Evolutionary conservation across 2,329 filamentous ascomycete species (phyloP), one percentile per base, ranked within the genome.

Genomic region (Aspergillus aculeatinus): DNA sequence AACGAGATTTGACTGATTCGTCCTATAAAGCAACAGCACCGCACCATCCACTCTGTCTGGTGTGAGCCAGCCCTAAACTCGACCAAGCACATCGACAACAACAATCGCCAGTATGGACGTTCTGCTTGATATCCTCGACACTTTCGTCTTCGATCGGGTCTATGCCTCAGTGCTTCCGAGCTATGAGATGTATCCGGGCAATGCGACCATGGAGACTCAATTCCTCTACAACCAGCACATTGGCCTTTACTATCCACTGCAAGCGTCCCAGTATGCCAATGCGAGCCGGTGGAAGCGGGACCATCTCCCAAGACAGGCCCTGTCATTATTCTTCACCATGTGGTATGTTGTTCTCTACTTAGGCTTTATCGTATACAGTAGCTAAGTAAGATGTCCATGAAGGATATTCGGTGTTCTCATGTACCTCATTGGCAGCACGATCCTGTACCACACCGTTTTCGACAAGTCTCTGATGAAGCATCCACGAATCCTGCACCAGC

Each of bases 401-500:
- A 96, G 93, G 89, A 74, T 96, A 68, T 96, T 96, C 70, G 93
- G 92, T 55, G 76, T 92, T 39, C 63, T 91, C 51, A 81, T 95
- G 61, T 98, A 97, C 82, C 96, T 93, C 75, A 67, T 90, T 65
- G 92, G 91, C 73, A 90, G 92, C 16, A 83, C 87, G 3, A 80
- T 96, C 25, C 95, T 92, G 35, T 98, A 96, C 78, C 69, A 89
- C 72, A 88, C 96, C 77, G 83, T 97, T 71, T 97, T 96, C 79
- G 93, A 97, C 80, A 95, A 97, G 76, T 84, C 86, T 47, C 92
- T 91, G 49, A 86, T 94, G 76, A 80, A 90, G 58, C 93, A 98
- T 75, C 94, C 94, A 31, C 93, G 93, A 72, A 97, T 92, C 78
- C 88, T 97, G 70, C 95, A 92, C 79, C 92, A 96, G 77, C 94